Evolutionary conservation across 139 green algal species (phyloP).

Genomic region (Micractinium sp.): DNA sequence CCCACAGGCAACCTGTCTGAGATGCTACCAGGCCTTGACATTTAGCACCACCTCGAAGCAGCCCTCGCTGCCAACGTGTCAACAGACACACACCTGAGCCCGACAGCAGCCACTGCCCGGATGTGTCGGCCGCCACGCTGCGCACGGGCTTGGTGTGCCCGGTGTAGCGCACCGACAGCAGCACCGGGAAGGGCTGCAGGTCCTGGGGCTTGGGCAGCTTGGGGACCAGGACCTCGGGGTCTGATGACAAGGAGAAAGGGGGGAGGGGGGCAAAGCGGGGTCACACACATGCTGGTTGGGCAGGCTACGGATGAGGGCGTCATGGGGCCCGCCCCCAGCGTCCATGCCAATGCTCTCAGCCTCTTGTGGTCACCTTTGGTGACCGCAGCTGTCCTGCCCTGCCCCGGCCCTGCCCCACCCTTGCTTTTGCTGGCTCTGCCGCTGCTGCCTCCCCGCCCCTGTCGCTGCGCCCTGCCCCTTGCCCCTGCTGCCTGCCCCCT

Average conservation of each 20-base stretch:
- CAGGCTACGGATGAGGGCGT: not conserved
- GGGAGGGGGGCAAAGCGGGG: not conserved
- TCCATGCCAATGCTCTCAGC: no score
- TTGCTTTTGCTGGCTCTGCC: not conserved
- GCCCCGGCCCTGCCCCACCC: no score
- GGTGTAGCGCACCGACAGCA: slow-evolving; percentile 75
- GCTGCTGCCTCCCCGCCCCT: no score
- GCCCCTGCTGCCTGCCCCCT: not conserved
- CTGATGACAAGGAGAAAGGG: slow-evolving; percentile 3
- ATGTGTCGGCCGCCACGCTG: slow-evolving; percentile 28
- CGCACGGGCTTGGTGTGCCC: slow-evolving; percentile 73
- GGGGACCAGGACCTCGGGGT: slow-evolving; percentile 87
- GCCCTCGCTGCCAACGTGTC: no score
- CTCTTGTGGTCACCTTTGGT: no score
- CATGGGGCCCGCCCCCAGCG: no score
- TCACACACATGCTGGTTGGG: no score
- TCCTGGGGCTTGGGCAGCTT: slow-evolving; percentile 93
- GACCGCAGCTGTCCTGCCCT: no score
- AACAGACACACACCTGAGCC: slow-evolving; percentile 1
- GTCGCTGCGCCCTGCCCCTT: not conserved
- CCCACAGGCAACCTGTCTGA: no score
- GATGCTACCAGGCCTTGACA: no score
- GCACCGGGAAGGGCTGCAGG: slow-evolving; percentile 93
- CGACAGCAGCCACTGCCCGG: slow-evolving; percentile 76
- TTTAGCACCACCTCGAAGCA: no score